Evolutionary conservation across 164 flowering plant genomes (phyloP).

Genomic region (Paratinospora sagittata): DNA sequence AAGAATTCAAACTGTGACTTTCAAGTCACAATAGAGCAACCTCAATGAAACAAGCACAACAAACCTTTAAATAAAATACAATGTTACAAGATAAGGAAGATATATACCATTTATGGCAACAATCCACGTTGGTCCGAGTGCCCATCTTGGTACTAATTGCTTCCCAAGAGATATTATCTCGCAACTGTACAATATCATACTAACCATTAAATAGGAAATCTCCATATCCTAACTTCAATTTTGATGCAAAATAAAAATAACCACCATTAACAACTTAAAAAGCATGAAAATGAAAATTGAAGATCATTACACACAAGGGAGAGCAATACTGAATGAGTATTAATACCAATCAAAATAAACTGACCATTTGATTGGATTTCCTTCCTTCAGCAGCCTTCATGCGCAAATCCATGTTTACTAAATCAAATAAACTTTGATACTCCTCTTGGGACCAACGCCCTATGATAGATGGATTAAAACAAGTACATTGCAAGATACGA

Average conservation of each 20-base stretch:
- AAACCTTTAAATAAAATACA: neutral
- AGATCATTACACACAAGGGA: neutral
- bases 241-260: neutral
- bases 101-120: conserved; percentile 55
- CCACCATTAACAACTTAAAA: neutral
- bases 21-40: too few species aligned
- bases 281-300: neutral
- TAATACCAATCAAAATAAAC: conserved; percentile 2
- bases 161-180: conserved; percentile 62
- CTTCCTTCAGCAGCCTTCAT: conserved; percentile 41
- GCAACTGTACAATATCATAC: conserved; percentile 21
- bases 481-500: neutral
- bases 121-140: conserved; percentile 34
- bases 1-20: too few species aligned
- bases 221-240: neutral
- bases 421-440: conserved; percentile 55
- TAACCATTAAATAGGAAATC: neutral
- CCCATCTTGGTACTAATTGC: conserved; percentile 44
- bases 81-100: neutral
- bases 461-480: conserved; percentile 4
- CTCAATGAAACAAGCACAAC: neutral
- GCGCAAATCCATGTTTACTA: conserved; percentile 53
- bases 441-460: conserved; percentile 68
- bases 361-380: conserved; percentile 53
- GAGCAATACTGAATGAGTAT: neutral